phyloP scores from a whole-genome alignment of 805 yeast species.

The Priceomyces castillae region DNA sequence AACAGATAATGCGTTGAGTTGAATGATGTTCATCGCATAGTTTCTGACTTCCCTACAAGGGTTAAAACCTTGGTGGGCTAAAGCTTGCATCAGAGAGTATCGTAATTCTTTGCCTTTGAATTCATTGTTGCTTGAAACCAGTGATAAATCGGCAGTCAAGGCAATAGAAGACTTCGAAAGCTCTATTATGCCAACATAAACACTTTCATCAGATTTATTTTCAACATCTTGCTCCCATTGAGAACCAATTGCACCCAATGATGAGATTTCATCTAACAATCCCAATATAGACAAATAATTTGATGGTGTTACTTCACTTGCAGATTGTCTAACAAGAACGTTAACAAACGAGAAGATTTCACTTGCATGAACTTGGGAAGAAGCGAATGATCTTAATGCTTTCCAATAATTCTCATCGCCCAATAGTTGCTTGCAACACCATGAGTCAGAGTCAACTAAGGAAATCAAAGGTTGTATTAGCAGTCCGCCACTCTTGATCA shows the following conservation, averaged over 20 bases:
- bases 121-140: conserved; percentile 28
- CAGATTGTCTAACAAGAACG: conserved; percentile 29
- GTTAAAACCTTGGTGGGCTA: conserved; percentile 85
- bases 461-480: conserved; percentile 50
- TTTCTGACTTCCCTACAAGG: conserved; percentile 77
- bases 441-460: conserved; percentile 42
- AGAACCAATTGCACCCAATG: conserved; percentile 77
- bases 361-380: conserved; percentile 40
- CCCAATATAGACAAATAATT: conserved; percentile 70
- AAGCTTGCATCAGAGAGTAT: conserved; percentile 71
- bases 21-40: conserved; percentile 62
- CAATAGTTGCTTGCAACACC: conserved; percentile 39
- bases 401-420: conserved; percentile 51
- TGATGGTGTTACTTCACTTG: conserved; percentile 38
- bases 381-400: conserved; percentile 46
- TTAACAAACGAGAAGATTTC: conserved; percentile 49
- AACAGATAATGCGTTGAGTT: conserved; percentile 46
- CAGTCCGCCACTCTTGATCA: conserved; percentile 44
- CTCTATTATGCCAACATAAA: conserved; percentile 51
- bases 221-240: conserved; percentile 64
- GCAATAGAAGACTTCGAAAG: conserved; percentile 60
- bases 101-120: conserved; percentile 39
- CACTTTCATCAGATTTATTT: conserved; percentile 33
- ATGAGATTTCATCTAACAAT: conserved; percentile 72
- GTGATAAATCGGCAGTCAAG: conserved; percentile 53